Percentiles rank a stretch among this genome's conserved stretches.
phyloP scores from a whole-genome alignment of 2,329 filamentous ascomycete species.

The Fusarium goolgardi region DNA sequence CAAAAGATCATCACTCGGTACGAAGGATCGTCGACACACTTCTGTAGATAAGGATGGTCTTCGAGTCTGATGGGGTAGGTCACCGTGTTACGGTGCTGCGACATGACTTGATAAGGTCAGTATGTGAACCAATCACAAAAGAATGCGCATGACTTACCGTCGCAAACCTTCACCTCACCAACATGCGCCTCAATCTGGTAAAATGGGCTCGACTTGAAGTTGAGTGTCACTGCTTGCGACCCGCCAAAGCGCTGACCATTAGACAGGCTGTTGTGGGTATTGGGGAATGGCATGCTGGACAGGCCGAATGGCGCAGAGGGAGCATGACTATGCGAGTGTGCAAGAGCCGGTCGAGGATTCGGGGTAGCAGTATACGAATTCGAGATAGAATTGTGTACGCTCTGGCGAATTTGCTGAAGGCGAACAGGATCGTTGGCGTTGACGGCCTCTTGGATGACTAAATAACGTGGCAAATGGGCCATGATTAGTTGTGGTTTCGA shows the following conservation, averaged over 20 bases:
- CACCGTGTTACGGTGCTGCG: constrained; percentile 63
- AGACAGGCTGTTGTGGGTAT: constrained; percentile 26
- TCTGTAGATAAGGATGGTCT: constrained; percentile 63
- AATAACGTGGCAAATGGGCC: constrained; percentile 1
- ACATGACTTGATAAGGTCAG: constrained; percentile 61
- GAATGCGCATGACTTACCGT: constrained; percentile 66
- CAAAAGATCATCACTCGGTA: constrained; percentile 87
- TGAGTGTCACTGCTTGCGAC: constrained; percentile 33
- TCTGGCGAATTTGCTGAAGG: constrained; percentile 59
- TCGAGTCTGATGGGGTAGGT: constrained; percentile 60
- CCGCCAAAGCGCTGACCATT: constrained; percentile 43
- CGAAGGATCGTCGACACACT: constrained; percentile 69
- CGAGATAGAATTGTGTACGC: constrained; percentile 53
- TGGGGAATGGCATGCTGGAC: constrained; percentile 40
- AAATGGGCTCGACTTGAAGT: constrained; percentile 83
- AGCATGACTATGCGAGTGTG: constrained; percentile 27
- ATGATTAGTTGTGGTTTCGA: constrained; percentile 24
- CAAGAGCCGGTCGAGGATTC: constrained; percentile 33
- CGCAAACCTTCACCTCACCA: constrained; percentile 73
- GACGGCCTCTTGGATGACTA: constrained; percentile 58
- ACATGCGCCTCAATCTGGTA: constrained; percentile 77
- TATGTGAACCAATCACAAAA: not conserved
- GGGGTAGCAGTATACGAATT: constrained; percentile 43
- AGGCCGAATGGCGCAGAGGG: constrained; percentile 26
- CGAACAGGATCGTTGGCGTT: constrained; percentile 53